Evolutionary conservation across 257 asterid genomes (phyloP).

Genomic region (Eustoma russellianum): DNA sequence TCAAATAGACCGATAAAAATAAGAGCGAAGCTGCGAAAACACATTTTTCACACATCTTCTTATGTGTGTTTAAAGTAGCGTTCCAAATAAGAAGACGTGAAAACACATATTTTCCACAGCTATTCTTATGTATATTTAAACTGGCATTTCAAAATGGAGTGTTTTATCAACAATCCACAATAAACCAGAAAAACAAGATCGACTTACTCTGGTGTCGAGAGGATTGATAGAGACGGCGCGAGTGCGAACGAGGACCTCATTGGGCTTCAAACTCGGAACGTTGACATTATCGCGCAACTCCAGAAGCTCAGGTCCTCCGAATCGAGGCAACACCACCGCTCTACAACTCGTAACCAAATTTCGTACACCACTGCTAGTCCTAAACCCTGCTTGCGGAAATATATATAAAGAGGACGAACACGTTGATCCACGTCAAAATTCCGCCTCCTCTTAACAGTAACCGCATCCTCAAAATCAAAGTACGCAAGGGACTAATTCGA

Average conservation of each 20-base stretch:
- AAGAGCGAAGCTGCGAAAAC: too few relatives aligned
- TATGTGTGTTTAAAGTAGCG: too few relatives aligned
- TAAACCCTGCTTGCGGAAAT: background rate
- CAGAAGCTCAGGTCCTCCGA: constrained; percentile 84
- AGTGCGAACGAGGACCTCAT: constrained; percentile 92
- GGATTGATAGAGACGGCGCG: constrained; percentile 97
- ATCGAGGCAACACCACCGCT: constrained; percentile 77
- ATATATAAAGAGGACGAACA: background rate
- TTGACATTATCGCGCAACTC: constrained; percentile 62
- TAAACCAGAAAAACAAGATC: constrained; percentile 3
- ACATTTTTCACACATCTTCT: too few relatives aligned
- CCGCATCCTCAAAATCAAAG: constrained; percentile 34
- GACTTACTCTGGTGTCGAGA: constrained; percentile 75
- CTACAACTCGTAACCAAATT: constrained; percentile 60
- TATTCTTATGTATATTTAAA: background rate
- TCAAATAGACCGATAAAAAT: too few relatives aligned
- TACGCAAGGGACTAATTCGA: too few relatives aligned
- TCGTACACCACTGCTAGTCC: constrained; percentile 11
- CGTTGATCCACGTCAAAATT: constrained; percentile 16
- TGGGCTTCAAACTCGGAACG: constrained; percentile 68
- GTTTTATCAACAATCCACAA: background rate
- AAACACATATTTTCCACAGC: too few relatives aligned
- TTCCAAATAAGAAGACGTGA: constrained; percentile 8
- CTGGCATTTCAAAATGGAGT: background rate
- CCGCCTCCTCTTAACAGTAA: constrained; percentile 25